These are phyloP conservation scores for Sherardia arvensis DNA, from an alignment of 257 asterid genomes.

Conservation along the genomic window DNA sequence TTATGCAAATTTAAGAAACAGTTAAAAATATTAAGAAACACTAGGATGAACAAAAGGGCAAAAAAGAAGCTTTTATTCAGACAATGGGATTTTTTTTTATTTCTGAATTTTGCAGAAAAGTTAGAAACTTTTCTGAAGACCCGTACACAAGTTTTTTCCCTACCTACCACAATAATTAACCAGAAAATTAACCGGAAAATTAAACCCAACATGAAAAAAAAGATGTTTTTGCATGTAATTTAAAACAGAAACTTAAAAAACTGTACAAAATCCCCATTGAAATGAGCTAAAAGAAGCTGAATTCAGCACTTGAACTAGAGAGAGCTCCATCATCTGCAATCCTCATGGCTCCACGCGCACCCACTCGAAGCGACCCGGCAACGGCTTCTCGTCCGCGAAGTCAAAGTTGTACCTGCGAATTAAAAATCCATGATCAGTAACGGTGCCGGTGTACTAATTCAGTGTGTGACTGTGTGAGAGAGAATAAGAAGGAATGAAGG, in stretches of 20 bases:
- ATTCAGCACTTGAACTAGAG: too few relatives aligned
- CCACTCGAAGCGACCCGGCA: slow-evolving; percentile 58
- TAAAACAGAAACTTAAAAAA: too few relatives aligned
- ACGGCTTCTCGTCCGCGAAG: slow-evolving; percentile 49
- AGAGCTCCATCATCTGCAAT: too few relatives aligned
- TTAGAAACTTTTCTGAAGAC: not conserved
- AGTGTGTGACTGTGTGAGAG: not conserved
- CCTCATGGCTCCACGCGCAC: slow-evolving; percentile 25
- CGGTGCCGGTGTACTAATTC: not conserved
- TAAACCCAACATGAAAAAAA: too few relatives aligned
- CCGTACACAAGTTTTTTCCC: not conserved
- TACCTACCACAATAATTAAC: too few relatives aligned
- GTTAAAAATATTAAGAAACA: too few relatives aligned
- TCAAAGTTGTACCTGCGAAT: slow-evolving; percentile 75
- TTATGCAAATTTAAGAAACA: not conserved
- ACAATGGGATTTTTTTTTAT: not conserved
- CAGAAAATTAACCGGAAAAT: too few relatives aligned
- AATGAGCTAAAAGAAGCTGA: too few relatives aligned
- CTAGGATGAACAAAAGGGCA: not conserved
- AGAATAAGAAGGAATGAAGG: not conserved
- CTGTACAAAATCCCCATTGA: too few relatives aligned
- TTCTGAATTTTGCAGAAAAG: not conserved
- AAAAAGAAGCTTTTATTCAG: slow-evolving; percentile 4
- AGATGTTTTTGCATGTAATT: too few relatives aligned
- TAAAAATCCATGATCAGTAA: not conserved